phyloP scores from a whole-genome alignment of 2,329 filamentous ascomycete genomes.

The Juglanconis sp. region DNA sequence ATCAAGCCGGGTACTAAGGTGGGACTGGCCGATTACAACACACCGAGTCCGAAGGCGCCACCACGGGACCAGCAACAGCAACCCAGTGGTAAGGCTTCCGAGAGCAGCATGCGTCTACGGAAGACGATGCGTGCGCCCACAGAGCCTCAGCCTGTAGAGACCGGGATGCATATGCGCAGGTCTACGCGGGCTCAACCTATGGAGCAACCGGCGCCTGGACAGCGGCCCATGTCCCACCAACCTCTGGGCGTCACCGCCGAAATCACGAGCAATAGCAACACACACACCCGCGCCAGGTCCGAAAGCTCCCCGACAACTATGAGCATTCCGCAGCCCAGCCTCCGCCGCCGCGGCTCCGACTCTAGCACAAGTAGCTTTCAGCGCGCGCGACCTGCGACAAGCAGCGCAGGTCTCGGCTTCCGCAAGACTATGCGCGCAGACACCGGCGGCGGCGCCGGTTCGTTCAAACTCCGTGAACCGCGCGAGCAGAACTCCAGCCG shows the following conservation, averaged over 20 bases:
- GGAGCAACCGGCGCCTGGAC: constrained; percentile 3
- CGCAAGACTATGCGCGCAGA: constrained; percentile 67
- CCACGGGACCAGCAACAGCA: constrained; percentile 9
- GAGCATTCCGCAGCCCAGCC: constrained; percentile 28
- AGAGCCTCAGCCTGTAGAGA: constrained; percentile 19
- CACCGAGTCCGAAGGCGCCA: constrained; percentile 6
- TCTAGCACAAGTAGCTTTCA: constrained; percentile 82
- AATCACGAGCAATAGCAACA: neutral
- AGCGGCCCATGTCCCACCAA: constrained; percentile 11
- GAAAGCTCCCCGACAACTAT: neutral
- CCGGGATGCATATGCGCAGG: neutral
- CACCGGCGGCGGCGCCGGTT: constrained; percentile 24
- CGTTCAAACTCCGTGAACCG: neutral
- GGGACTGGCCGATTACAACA: constrained; percentile 13
- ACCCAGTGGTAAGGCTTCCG: constrained; percentile 17
- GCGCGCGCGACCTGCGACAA: constrained; percentile 48
- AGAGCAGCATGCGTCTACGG: constrained; percentile 33
- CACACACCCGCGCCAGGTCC: constrained; percentile 10
- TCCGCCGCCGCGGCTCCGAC: constrained; percentile 57
- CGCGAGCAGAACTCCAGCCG: constrained; percentile 28
- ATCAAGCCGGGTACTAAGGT: constrained; percentile 28
- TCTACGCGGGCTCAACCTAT: constrained; percentile 12
- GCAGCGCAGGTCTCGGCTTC: constrained; percentile 56
- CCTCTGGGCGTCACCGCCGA: neutral
- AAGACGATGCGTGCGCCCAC: constrained; percentile 43